Conservation (phyloP, 345 rosid genomes). For the Litchi chinensis region DNA sequence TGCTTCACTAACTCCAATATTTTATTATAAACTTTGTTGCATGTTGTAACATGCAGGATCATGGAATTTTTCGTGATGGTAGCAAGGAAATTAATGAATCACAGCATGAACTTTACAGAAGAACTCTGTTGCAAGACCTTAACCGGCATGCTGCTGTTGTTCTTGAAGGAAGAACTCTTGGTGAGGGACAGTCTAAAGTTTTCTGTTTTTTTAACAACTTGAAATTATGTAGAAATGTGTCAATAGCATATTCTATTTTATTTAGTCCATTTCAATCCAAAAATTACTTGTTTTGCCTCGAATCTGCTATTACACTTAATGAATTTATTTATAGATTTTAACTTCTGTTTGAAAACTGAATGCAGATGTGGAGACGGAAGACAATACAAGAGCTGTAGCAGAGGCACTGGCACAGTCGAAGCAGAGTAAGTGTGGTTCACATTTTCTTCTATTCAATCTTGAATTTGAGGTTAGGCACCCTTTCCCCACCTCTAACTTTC, state of each 20-base stretch:
- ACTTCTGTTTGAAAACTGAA: constrained; percentile 26
- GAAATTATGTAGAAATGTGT: background rate
- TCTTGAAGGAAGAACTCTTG: constrained; percentile 82
- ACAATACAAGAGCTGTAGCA: constrained; percentile 75
- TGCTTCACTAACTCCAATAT: constrained; percentile 4
- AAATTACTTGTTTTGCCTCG: background rate
- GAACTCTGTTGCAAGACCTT: constrained; percentile 80
- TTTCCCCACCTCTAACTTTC: constrained; percentile 1
- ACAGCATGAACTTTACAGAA: constrained; percentile 51
- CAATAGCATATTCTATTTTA: background rate
- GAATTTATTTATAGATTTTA: constrained; percentile 14
- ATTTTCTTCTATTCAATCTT: constrained; percentile 5
- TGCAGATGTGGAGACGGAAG: constrained; percentile 74
- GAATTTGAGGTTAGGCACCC: constrained; percentile 1
- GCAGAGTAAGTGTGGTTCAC: constrained; percentile 51
- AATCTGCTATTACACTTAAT: background rate
- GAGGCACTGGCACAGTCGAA: constrained; percentile 83
- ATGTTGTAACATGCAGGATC: constrained; percentile 54
- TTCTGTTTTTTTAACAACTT: background rate
- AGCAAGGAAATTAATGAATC: constrained; percentile 57
- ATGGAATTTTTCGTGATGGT: constrained; percentile 75
- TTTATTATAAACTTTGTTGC: constrained; percentile 10
- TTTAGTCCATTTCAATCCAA: background rate
- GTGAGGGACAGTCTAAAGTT: constrained; percentile 38
- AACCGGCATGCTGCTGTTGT: constrained; percentile 92